Evolutionary conservation across 345 rosid species (phyloP), one percentile per base, ranked within the genome.

Genomic region (Salix dunnii): DNA sequence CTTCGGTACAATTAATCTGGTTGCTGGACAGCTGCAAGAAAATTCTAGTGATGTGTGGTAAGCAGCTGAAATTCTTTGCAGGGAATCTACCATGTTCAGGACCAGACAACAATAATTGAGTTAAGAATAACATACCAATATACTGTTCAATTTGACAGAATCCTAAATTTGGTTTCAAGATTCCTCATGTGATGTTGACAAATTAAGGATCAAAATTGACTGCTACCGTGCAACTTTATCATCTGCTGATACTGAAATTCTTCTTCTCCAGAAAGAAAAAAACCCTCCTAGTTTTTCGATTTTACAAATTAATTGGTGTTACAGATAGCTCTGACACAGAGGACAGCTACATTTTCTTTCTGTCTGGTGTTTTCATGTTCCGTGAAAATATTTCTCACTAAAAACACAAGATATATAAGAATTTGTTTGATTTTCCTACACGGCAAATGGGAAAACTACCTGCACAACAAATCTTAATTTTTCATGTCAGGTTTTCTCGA

Each of bases 101-200:
- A 66, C 60, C 63, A 65, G 61, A 48, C 6, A 21, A 6, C 31
- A 64, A 64, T 46, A 64, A 74, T 64, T 46, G 61, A 64, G 18
- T 5, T 10, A 49, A 23, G 67, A 75, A 53, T 23, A 65, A 23
- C 70, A 43, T 20, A 6, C n/a, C 58, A 49, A 66, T 12, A 33
- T 13, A 55, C 13, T 20, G 48, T 27, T 72, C 51, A 38, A 36
- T 30, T 72, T 61, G 33, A 21, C 17, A 43, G 43, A 58, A 58
- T 40, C 73, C 65, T 46, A 31, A 11, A 67, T 6, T 5, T 36
- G 27, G 36, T 64, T 60, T 6, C 28, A 61, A 10, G 3, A n/a
- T 72, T 18, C 58, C 68, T 13, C 17, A 30, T 28, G 25, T 36
- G 78, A 76, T 42, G 60, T 27, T 58, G 53, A 68, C 73, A 40